Base-by-base conservation (phyloP, 192 early-diverging fungal species). In the Obelidium mucronatum region DNA sequence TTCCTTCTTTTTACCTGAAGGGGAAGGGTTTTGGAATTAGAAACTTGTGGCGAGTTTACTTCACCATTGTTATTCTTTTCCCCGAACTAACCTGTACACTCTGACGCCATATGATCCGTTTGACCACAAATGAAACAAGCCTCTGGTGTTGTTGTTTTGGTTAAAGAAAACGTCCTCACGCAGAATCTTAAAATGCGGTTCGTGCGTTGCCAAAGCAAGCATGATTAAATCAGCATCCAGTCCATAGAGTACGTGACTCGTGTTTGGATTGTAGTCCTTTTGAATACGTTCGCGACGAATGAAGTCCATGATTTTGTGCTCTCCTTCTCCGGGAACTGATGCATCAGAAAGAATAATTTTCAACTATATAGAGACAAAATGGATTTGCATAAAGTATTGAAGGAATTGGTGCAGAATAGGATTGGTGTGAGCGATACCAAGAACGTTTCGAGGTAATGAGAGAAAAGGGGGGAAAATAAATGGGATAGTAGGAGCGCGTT, bases 291-390 rank as follows among this genome's bases (percentile, higher is more conserved):
- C 84, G 28, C 92, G 85, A 42, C 97, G 93, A 67, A 99, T 96
- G 68, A 92, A 99, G 81, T 99, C 97, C 97, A 99, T 98, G 70
- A 99, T 97, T 81, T 99, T 99, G 87, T 99, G 97, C 83, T 99
- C 97, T 59, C 97, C 97, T 83, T 99, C 97, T 59, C 97, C 97
- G 19, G 96, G 96, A 0, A 97, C 95, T 53, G 92, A 93, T 40
- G 94, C 95, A 33, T 95, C 97, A 37, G 96, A 97, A 2, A 99
- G 87, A 63, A 99, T 90, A 48, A 99, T 90, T 83, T 96, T 91
- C 40, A 96, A 59, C 85, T 86, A 54, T 19, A 37, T 31, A 26
- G n/a, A 42, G 24, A 13, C 26, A 40, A n/a, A n/a, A n/a, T n/a
- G 40, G 19, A 17, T 35, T 67, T 28, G 26, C 13, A 61, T 19